A percentile compares a stretch with the other conserved stretches of the same genome.
These are phyloP conservation scores for Metroxylon sagu DNA, from an alignment of 176 grass and related monocot genomes.

Conservation along the genomic window DNA sequence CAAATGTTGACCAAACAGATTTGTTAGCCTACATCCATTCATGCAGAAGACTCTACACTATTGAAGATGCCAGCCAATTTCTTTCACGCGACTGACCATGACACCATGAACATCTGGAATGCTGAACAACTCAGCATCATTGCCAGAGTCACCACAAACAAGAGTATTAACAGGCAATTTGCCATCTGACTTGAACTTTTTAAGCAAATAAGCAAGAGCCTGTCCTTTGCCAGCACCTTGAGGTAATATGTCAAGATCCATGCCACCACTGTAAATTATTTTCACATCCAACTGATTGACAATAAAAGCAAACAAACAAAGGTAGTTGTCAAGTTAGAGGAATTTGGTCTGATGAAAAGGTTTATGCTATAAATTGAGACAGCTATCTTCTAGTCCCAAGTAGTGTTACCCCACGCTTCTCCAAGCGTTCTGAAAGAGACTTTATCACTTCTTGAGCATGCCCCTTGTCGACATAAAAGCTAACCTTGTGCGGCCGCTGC, in stretches of 20 bases:
- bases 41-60: slow-evolving; percentile 4
- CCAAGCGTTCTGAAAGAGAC: slow-evolving; percentile 46
- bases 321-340: no score
- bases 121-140: slow-evolving; percentile 83
- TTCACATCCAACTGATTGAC: slow-evolving; percentile 67
- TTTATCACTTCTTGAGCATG: slow-evolving; percentile 55
- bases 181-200: slow-evolving; percentile 47
- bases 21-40: background rate
- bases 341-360: no score
- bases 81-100: slow-evolving; percentile 53
- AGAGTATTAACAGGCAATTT: slow-evolving; percentile 67
- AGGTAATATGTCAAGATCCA: slow-evolving; percentile 70
- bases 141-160: slow-evolving; percentile 88
- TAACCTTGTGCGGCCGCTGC: slow-evolving; percentile 82
- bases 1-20: background rate
- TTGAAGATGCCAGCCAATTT: background rate
- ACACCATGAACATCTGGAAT: slow-evolving; percentile 65
- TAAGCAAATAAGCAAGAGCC: slow-evolving; percentile 74
- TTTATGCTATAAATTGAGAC: slow-evolving; percentile 1
- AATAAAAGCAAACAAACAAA: no score
- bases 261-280: slow-evolving; percentile 76
- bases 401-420: slow-evolving; percentile 41
- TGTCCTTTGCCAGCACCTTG: slow-evolving; percentile 81
- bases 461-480: slow-evolving; percentile 60
- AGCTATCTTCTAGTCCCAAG: background rate